These are phyloP conservation scores for Pulveroboletus sp. DNA, from an alignment of 768 basidiomycete species.

Conservation along the genomic window DNA sequence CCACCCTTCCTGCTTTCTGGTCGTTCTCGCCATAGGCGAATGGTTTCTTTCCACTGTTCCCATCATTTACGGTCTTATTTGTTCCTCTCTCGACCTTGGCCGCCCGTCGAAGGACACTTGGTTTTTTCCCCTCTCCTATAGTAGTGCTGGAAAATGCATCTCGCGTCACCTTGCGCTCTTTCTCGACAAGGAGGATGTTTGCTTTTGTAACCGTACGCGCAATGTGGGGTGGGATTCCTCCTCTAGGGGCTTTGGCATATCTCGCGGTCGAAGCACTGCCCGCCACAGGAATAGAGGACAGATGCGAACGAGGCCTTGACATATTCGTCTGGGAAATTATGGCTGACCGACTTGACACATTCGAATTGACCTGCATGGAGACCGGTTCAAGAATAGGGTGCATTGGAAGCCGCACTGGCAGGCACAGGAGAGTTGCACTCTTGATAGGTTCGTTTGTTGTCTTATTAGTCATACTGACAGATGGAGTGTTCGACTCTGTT, in stretches of 20 bases:
- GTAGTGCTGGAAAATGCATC: conserved; percentile 7
- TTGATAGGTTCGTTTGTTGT: neutral
- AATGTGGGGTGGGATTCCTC: conserved; percentile 29
- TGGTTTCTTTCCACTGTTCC: conserved; percentile 28
- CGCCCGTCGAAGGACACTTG: conserved; percentile 24
- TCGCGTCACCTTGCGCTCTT: conserved; percentile 20
- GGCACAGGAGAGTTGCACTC: neutral
- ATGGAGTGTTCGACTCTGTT: neutral
- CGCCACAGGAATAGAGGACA: neutral
- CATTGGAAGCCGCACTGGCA: neutral
- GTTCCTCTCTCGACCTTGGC: neutral
- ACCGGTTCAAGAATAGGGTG: conserved; percentile 2
- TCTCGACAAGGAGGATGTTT: conserved; percentile 21
- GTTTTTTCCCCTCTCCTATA: conserved; percentile 13
- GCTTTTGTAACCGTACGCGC: conserved; percentile 30
- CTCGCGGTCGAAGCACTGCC: neutral
- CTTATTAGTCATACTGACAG: neutral
- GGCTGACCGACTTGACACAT: neutral
- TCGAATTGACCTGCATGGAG: neutral
- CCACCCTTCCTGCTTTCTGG: conserved; percentile 42
- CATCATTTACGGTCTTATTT: neutral
- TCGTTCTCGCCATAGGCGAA: conserved; percentile 75
- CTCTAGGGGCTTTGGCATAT: conserved; percentile 22
- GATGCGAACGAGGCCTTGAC: conserved; percentile 2
- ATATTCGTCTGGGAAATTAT: neutral